Evolutionary conservation across 306 rosid genomes (phyloP).

Genomic region (Ormosia semicastrata): DNA sequence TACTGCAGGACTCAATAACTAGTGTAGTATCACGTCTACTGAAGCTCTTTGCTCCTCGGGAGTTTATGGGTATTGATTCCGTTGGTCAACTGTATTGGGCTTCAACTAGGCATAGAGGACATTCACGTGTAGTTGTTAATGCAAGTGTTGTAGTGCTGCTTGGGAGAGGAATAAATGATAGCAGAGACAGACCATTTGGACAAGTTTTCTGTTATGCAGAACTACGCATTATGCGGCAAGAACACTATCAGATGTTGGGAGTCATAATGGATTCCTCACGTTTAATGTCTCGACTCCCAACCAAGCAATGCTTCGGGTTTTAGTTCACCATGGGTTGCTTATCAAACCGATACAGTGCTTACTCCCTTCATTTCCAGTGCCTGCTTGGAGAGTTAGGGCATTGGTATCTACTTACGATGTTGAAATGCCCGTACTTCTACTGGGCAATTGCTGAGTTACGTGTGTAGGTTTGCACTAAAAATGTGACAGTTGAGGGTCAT

Average conservation of each 20-base stretch:
- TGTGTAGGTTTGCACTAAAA: neutral
- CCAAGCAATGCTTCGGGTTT: conserved; percentile 22
- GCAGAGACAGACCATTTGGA: neutral
- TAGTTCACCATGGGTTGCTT: conserved; percentile 46
- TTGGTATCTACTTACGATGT: neutral
- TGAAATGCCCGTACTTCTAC: neutral
- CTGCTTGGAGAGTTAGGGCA: neutral
- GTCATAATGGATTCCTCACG: conserved; percentile 27
- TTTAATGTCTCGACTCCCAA: neutral
- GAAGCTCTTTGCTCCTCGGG: conserved; percentile 49
- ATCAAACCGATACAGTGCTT: conserved; percentile 37
- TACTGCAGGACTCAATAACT: conserved; percentile 28
- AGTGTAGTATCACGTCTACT: conserved; percentile 37
- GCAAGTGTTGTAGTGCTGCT: conserved; percentile 31
- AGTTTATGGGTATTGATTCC: conserved; percentile 61
- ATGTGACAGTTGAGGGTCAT: neutral
- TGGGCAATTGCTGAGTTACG: neutral
- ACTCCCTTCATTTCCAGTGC: neutral
- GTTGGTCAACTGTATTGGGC: conserved; percentile 58
- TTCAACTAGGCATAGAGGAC: conserved; percentile 41
- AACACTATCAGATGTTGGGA: conserved; percentile 4
- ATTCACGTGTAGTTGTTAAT: conserved; percentile 35
- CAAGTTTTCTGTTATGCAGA: conserved; percentile 5
- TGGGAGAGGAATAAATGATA: conserved; percentile 15
- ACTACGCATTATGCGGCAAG: conserved; percentile 19